Conservation (phyloP, 225 moss, liverwort and hornwort species). For the Climacium dendroides region DNA sequence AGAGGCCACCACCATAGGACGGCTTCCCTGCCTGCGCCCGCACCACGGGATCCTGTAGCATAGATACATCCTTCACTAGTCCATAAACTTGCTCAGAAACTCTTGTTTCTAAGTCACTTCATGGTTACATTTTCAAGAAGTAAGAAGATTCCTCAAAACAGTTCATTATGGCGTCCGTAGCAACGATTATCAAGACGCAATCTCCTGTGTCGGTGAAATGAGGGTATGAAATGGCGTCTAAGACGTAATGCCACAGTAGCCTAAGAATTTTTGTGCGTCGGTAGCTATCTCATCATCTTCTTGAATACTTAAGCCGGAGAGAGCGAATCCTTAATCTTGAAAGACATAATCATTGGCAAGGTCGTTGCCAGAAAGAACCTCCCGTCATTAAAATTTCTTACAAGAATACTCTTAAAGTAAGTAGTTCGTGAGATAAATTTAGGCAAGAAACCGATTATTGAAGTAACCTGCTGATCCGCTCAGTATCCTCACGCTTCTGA, state of each 20-base stretch:
- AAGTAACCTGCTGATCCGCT: neutral
- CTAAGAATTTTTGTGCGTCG: neutral
- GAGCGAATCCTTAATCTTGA: neutral
- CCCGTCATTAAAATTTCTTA: neutral
- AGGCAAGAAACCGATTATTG: neutral
- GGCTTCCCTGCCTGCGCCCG: slow-evolving; percentile 57
- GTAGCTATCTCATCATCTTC: neutral
- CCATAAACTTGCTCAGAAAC: neutral
- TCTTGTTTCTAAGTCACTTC: neutral
- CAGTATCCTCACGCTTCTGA: neutral
- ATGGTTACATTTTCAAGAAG: neutral
- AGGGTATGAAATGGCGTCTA: neutral
- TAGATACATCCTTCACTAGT: neutral
- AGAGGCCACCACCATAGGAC: slow-evolving; percentile 62
- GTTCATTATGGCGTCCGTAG: neutral
- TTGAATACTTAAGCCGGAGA: neutral
- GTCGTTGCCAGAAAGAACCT: neutral
- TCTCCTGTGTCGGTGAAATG: neutral
- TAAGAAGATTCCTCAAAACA: neutral
- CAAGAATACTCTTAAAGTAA: neutral
- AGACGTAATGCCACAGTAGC: neutral
- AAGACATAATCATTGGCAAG: neutral
- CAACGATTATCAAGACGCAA: neutral
- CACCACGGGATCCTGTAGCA: slow-evolving; percentile 71
- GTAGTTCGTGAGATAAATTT: neutral